phyloP scores from a whole-genome alignment of 371 early-diverging fungal genomes.

The Quaeritorhiza haematococci region DNA sequence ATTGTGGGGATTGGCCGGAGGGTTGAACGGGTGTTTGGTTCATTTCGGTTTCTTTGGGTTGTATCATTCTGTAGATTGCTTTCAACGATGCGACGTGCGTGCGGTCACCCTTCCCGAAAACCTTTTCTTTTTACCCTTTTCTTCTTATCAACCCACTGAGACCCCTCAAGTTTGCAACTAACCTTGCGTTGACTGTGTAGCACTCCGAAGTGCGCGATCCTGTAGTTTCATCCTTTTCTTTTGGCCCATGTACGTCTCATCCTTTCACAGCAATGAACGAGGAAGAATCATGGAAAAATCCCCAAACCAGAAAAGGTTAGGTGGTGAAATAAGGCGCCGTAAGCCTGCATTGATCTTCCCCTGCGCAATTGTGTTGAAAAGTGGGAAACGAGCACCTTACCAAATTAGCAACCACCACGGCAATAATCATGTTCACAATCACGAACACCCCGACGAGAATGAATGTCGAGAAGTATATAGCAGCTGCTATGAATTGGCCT shows the following conservation, averaged over 20 bases:
- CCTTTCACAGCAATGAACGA: slow-evolving; percentile 17
- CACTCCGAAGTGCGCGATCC: slow-evolving; percentile 20
- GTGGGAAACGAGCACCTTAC: slow-evolving; percentile 3
- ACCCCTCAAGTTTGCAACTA: too few relatives aligned
- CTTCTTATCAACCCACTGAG: too few relatives aligned
- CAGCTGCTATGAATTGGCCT: slow-evolving; percentile 27
- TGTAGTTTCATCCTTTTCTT: slow-evolving; percentile 19
- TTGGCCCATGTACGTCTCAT: slow-evolving; percentile 23
- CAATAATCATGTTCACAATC: slow-evolving; percentile 35
- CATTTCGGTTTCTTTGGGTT: too few relatives aligned
- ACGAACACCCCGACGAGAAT: slow-evolving; percentile 34
- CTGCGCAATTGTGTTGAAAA: too few relatives aligned
- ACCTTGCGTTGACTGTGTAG: slow-evolving; percentile 12
- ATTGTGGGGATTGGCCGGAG: too few relatives aligned
- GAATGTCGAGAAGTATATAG: slow-evolving; percentile 29
- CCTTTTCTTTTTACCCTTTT: too few relatives aligned
- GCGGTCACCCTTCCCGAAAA: too few relatives aligned
- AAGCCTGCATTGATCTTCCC: too few relatives aligned
- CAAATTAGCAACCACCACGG: slow-evolving; percentile 37
- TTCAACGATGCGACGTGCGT: too few relatives aligned
- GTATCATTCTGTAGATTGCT: too few relatives aligned
- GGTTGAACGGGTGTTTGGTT: too few relatives aligned
- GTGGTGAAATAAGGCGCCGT: slow-evolving; percentile 3
- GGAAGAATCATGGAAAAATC: neutral
- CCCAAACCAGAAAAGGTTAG: neutral